Evolutionary conservation across 2,329 filamentous ascomycete species (phyloP).

Genomic region (Apiospora hydei): DNA sequence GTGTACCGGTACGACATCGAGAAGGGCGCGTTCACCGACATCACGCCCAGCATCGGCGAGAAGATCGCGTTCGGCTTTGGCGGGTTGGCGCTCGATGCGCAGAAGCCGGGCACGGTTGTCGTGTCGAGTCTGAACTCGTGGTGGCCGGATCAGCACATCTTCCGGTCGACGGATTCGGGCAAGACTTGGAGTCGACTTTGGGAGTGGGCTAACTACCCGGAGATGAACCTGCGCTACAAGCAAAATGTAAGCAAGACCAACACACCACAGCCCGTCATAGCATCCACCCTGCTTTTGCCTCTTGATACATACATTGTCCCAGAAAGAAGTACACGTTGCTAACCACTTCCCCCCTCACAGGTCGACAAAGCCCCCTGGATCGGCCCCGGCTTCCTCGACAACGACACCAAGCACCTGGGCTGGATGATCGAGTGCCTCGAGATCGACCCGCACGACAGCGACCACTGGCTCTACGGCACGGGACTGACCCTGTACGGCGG

Average conservation of each 20-base stretch:
- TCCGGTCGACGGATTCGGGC: constrained; percentile 61
- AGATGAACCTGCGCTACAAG: constrained; percentile 54
- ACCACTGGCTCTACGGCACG: constrained; percentile 69
- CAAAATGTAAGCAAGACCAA: constrained; percentile 36
- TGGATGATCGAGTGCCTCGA: constrained; percentile 68
- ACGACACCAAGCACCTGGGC: constrained; percentile 58
- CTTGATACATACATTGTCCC: too few species aligned
- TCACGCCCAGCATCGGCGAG: constrained; percentile 58
- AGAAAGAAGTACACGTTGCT: constrained; percentile 16
- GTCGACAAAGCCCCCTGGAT: constrained; percentile 61
- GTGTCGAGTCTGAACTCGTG: constrained; percentile 65
- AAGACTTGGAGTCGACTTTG: constrained; percentile 61
- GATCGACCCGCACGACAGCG: constrained; percentile 64
- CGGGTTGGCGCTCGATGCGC: constrained; percentile 60
- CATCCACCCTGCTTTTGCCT: too few species aligned
- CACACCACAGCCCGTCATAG: too few species aligned
- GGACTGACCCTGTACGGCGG: constrained; percentile 62
- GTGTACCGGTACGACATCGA: constrained; percentile 63
- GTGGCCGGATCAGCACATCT: constrained; percentile 66
- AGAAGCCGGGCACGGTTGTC: constrained; percentile 62
- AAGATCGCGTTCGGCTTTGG: constrained; percentile 63
- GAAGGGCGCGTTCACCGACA: constrained; percentile 58
- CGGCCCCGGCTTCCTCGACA: constrained; percentile 54
- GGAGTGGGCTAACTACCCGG: constrained; percentile 56
- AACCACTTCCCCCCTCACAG: constrained; percentile 25